Base-by-base conservation (phyloP, 2,329 filamentous ascomycete species). In the Colletotrichum simmondsii region DNA sequence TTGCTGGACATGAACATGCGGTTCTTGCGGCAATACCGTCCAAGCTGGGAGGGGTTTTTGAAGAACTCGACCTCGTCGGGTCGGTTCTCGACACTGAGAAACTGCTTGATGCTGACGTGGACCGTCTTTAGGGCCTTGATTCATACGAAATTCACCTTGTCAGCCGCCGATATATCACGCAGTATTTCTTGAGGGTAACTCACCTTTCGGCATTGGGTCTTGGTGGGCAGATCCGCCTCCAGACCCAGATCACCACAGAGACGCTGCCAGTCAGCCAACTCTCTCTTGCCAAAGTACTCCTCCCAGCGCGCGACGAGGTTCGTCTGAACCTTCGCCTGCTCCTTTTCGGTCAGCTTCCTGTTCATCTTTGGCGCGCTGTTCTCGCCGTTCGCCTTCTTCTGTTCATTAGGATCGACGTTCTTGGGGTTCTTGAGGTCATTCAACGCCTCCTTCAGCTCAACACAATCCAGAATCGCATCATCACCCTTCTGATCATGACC, bases 81-180 rank as follows among this genome's bases (percentile, higher is more conserved):
- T 14, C 70, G 74, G 6, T 76, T 67, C 28, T 82, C 66, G 11
- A 81, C 83, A 0, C 79, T 74, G 7, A 89, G 77, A 68, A 89
- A 86, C 76, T 89, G 87, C 32, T 72, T 73, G 49, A 89, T 88
- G 71, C 89, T 89, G 70, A 89, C 81, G 77, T 84, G 83, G 5
- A 88, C 78, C 0, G 60, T 74, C n/a, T 76, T 76, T 2, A 88
- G 77, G 3, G 81, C 84, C 87, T 88, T 42, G 10, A 53, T 88
- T 42, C 12, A 58, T 24, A 11, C 2, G 19, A 26, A 5, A 11
- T 32, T 57, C 24, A 24, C 3, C 1, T 11, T 5, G 37, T 68
- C n/a, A 68, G 53, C 28, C 37, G 3, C 4, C 8, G 46, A 32
- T 16, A 14, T 19, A 32, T n/a, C 11, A n/a, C 22, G 26, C 32